phyloP scores from a whole-genome alignment of 2,329 filamentous ascomycete genomes.

The Diaporthe batatas region DNA sequence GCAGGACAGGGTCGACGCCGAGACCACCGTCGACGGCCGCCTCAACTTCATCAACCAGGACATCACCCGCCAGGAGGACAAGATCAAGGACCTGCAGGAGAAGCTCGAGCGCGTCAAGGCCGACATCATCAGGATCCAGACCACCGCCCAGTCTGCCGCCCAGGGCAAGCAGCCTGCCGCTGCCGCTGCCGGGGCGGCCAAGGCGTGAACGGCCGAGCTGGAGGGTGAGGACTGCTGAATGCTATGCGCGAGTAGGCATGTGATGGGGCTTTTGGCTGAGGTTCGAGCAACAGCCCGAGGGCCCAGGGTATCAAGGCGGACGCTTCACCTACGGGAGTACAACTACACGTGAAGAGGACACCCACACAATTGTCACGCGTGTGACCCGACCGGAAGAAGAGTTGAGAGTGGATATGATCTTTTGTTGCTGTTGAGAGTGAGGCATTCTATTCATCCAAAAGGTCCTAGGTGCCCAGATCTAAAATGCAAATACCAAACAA shows the following conservation, averaged over 20 bases:
- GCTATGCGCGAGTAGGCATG: slow-evolving; percentile 13
- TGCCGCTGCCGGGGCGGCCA: slow-evolving; percentile 41
- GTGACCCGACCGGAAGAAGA: neutral
- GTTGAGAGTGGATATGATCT: slow-evolving; percentile 39
- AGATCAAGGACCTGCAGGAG: slow-evolving; percentile 68
- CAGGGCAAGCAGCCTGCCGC: slow-evolving; percentile 47
- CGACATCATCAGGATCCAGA: slow-evolving; percentile 70
- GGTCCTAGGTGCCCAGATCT: slow-evolving; percentile 5
- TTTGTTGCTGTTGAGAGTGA: slow-evolving; percentile 33
- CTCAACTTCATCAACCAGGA: slow-evolving; percentile 94
- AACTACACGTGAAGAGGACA: too few species aligned
- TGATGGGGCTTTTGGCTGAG: neutral
- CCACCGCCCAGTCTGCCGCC: slow-evolving; percentile 60
- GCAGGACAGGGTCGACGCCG: slow-evolving; percentile 91
- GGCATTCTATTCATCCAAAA: slow-evolving; percentile 28
- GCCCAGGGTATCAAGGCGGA: neutral
- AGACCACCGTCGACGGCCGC: slow-evolving; percentile 89
- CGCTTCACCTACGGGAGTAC: neutral
- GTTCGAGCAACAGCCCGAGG: neutral
- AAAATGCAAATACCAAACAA: slow-evolving; percentile 7
- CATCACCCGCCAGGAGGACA: slow-evolving; percentile 71
- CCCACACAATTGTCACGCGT: neutral
- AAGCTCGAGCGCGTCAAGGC: slow-evolving; percentile 71
- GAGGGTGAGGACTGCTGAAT: slow-evolving; percentile 49
- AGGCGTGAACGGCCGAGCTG: slow-evolving; percentile 48